A percentile compares a stretch with the other conserved stretches of the same genome.
phyloP scores from a whole-genome alignment of 108 stramenopile genomes.

The Hondaea fermentalgiana region DNA sequence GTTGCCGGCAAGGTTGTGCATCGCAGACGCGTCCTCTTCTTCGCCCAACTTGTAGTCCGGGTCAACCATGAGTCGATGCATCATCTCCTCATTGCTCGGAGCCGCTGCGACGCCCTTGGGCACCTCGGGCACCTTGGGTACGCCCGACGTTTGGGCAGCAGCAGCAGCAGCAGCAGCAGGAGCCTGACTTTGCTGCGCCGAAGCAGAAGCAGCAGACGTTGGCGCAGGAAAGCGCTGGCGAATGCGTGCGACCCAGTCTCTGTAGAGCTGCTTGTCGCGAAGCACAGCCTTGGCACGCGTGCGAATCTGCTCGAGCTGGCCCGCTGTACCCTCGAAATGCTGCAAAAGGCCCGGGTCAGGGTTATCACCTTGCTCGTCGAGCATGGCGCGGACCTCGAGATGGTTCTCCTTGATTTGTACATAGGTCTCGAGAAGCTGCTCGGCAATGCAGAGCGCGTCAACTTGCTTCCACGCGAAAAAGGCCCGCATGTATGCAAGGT shows the following conservation, averaged over 20 bases:
- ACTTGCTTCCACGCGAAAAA: constrained; percentile 14
- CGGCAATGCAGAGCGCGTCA: neutral
- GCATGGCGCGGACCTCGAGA: neutral
- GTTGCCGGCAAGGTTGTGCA: neutral
- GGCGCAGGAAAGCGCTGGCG: neutral
- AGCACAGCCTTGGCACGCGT: neutral
- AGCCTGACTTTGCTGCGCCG: too few relatives aligned
- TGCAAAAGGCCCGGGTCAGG: constrained; percentile 2
- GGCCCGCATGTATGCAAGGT: neutral
- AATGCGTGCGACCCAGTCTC: neutral
- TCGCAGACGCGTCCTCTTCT: neutral
- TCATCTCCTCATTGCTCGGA: neutral
- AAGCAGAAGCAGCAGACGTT: too few relatives aligned
- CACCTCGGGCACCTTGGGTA: neutral
- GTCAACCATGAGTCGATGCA: neutral
- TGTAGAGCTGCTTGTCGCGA: neutral
- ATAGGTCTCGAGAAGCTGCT: neutral
- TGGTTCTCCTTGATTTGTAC: constrained; percentile 6
- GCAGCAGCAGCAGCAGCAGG: neutral
- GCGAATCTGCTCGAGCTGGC: neutral
- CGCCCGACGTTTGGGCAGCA: neutral
- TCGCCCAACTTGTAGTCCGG: neutral
- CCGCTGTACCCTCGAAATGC: neutral
- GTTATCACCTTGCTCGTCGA: neutral
- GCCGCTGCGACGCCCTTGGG: neutral